These are phyloP conservation scores for Chenopodium formosanum DNA, from an alignment of 148 eudicot genomes.

Conservation along the genomic window DNA sequence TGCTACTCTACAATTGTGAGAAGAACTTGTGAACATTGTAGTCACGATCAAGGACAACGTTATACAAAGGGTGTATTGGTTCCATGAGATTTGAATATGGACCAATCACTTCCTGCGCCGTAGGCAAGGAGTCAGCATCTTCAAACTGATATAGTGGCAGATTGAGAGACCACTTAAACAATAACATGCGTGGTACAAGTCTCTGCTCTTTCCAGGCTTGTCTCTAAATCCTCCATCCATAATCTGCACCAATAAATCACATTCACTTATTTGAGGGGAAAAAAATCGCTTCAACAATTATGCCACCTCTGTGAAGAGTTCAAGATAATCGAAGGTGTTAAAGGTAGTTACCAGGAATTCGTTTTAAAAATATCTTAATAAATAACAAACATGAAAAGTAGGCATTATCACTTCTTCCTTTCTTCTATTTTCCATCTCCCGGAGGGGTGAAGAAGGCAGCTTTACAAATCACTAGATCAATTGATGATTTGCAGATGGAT, in stretches of 20 bases:
- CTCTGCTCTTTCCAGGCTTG: slow-evolving; percentile 86
- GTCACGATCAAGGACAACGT: slow-evolving; percentile 60
- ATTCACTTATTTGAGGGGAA: too few relatives aligned
- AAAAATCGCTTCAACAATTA: too few relatives aligned
- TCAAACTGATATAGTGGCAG: slow-evolving; percentile 52
- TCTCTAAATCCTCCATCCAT: slow-evolving; percentile 79
- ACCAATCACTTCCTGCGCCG: slow-evolving; percentile 49
- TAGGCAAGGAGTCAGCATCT: slow-evolving; percentile 49
- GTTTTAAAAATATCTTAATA: too few relatives aligned
- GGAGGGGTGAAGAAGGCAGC: too few relatives aligned
- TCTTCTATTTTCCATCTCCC: too few relatives aligned
- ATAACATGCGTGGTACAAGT: slow-evolving; percentile 83
- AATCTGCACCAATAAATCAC: slow-evolving; percentile 43
- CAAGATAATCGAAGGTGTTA: too few relatives aligned
- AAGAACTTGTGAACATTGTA: slow-evolving; percentile 59
- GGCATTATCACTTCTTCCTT: too few relatives aligned
- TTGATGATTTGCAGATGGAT: too few relatives aligned
- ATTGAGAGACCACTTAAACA: slow-evolving; percentile 79
- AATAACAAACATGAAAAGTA: too few relatives aligned
- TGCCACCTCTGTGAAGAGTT: too few relatives aligned
- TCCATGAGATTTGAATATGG: slow-evolving; percentile 68
- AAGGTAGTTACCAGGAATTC: too few relatives aligned
- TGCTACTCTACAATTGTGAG: slow-evolving; percentile 23
- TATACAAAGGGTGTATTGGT: slow-evolving; percentile 66
- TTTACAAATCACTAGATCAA: too few relatives aligned